Base-by-base conservation (phyloP, 768 basidiomycete species). In the Tubosaeta brunneosetosa region DNA sequence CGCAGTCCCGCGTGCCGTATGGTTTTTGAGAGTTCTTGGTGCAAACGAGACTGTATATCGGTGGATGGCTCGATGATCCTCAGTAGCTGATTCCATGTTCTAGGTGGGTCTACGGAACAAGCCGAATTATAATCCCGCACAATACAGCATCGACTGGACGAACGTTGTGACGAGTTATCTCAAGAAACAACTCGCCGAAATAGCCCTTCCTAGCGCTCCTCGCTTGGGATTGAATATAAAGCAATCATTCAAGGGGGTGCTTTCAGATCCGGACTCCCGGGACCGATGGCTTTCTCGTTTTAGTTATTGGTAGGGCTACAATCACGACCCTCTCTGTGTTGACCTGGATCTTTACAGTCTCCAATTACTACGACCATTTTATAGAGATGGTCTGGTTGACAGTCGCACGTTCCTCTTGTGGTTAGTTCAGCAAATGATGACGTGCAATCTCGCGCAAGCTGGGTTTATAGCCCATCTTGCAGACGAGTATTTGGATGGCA, bases 61-160 rank as follows among this genome's bases (percentile, higher is more conserved):
- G 19, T 33, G n/a, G 53, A 37, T 42, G 31, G 41, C 49, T 37
- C 33, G 22, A 1, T 55, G 2, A 9, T 31, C 45, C 46, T 42
- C 22, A n/a, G 22, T n/a, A 31, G 5, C 47, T 53, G 14, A 57
- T 37, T 43, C 26, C 46, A 27, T 22, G 3, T 45, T 31, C 45
- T 55, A 88, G 88, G 82, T 85, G 19, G 88, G 86, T 27, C 69
- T 89, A 38, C 77, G 87, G 40, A 86, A 89, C 59, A 88, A 87
- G 61, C 86, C 88, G 4, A 67, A 79, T n/a, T 91, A 88, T 66
- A 85, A 88, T 59, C 88, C 89, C 1, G 84, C 79, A 6, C 88
- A 88, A 60, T 91, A 93, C 63, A 91, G 89, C 56, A 68, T 87
- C 14, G 90, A 93, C 52, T 91, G 90, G 88, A 85, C 91, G 2